Evolutionary conservation across 257 asterid genomes (phyloP).

Genomic region (Gardenia jasminoides): DNA sequence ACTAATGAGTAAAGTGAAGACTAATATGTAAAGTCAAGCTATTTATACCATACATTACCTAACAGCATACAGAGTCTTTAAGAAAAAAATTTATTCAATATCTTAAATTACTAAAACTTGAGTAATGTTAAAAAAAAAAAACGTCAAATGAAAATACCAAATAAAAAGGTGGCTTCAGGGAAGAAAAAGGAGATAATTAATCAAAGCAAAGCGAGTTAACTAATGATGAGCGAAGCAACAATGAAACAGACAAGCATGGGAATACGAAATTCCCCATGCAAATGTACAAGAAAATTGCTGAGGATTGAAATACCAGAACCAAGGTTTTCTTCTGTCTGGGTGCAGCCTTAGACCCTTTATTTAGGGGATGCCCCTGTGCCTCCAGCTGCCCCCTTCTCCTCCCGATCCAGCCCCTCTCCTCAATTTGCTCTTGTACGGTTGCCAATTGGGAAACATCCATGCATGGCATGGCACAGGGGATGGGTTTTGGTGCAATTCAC

Average conservation of each 20-base stretch:
- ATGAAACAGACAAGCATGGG: neutral
- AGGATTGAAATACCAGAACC: constrained; percentile 1
- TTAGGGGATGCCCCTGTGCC: constrained; percentile 32
- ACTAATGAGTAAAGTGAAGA: too few relatives aligned
- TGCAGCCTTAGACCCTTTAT: constrained; percentile 10
- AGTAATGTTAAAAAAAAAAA: too few relatives aligned
- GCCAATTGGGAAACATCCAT: neutral
- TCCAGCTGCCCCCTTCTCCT: constrained; percentile 7
- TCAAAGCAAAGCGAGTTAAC: neutral
- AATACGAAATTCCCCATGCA: constrained; percentile 29
- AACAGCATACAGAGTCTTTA: too few relatives aligned
- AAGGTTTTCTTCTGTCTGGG: constrained; percentile 39
- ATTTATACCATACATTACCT: too few relatives aligned
- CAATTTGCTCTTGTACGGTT: neutral
- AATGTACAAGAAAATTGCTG: neutral
- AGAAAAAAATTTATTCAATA: too few relatives aligned
- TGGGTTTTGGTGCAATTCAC: too few relatives aligned
- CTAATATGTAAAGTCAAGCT: too few relatives aligned
- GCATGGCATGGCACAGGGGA: neutral
- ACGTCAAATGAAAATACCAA: too few relatives aligned
- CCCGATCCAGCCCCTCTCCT: neutral
- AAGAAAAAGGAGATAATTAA: neutral
- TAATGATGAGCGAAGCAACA: too few relatives aligned
- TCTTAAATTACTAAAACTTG: too few relatives aligned
- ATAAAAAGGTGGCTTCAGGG: neutral